phyloP scores from a whole-genome alignment of 805 yeast species.

The Hemisphaericaspora nanyangensis region DNA sequence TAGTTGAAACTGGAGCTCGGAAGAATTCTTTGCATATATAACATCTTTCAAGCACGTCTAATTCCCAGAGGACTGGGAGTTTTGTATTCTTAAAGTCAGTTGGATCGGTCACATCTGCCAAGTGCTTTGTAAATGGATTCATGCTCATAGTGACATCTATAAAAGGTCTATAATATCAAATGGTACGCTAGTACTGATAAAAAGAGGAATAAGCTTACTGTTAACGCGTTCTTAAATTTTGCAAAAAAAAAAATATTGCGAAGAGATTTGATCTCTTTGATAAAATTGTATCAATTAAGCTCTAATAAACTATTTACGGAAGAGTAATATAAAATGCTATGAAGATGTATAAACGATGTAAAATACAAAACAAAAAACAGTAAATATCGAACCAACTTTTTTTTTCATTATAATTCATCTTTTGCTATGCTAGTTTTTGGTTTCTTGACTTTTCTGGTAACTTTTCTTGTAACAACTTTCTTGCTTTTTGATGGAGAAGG shows the following conservation, averaged over 20 bases:
- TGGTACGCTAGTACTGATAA: too few relatives aligned
- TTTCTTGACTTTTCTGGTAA: constrained; percentile 10
- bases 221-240: too few relatives aligned
- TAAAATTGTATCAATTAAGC: too few relatives aligned
- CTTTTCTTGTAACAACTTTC: constrained; percentile 7
- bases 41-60: constrained; percentile 75
- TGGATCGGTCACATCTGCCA: constrained; percentile 53
- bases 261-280: too few relatives aligned
- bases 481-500: too few relatives aligned
- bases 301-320: too few relatives aligned
- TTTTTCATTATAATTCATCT: constrained; percentile 11
- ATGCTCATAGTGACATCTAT: constrained; percentile 6
- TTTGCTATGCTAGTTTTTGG: constrained; percentile 9
- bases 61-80: constrained; percentile 52
- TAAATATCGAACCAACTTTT: too few relatives aligned
- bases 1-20: constrained; percentile 74
- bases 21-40: constrained; percentile 84
- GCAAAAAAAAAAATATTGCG: too few relatives aligned
- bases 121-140: constrained; percentile 12
- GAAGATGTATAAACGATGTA: too few relatives aligned
- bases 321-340: too few relatives aligned
- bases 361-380: too few relatives aligned
- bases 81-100: constrained; percentile 61
- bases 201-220: too few relatives aligned
- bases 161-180: background rate